Base-by-base conservation (phyloP, 1,284 basidiomycete species). In the Cryptococcus neoformans region DNA sequence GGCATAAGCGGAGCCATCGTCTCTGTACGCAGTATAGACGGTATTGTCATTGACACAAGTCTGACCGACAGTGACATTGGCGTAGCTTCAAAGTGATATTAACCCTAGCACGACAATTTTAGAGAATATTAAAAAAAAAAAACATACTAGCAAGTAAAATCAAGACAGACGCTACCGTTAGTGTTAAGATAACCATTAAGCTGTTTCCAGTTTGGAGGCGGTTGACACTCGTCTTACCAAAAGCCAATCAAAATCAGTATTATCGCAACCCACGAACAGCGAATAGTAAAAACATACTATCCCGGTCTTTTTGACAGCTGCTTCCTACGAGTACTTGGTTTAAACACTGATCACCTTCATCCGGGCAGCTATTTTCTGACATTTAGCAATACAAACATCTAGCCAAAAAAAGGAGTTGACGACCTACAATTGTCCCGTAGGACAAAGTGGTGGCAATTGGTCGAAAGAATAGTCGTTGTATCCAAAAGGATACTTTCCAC, bases 261-360 rank as follows among this genome's bases (percentile, higher is more conserved):
- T 28, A 28, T 17, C 39, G 51, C 16, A 34, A 46, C n/a, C 21
- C 40, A 4, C 39, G 28, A 42, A n/a, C n/a, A 44, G 12, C 21
- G 21, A 14, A n/a, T 50, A 40, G 17, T 34, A n/a, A 42, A 8
- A 12, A 67, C 81, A 61, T 62, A 90, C 90, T 90, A 75, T 94
- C 92, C 53, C 91, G 85, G 74, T 92, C 88, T 57, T 93, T 83
- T 75, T 93, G 90, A 77, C 91, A 94, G 11, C 81, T 68, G 59
- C 83, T 85, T 35, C 83, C 86, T 0, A 90, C 83, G 0, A 82
- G 52, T 5, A 88, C 78, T 44, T 87, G 67, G 10, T 76, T 64
- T 68, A 87, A 83, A 77, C 91, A 94, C 2, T 75, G 79, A 66
- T 87, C 85, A 61, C 84, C 84, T 75, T 92, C 90, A 68, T 94